phyloP scores from a whole-genome alignment of 192 early-diverging fungal genomes.

The Geosiphon pyriformis region DNA sequence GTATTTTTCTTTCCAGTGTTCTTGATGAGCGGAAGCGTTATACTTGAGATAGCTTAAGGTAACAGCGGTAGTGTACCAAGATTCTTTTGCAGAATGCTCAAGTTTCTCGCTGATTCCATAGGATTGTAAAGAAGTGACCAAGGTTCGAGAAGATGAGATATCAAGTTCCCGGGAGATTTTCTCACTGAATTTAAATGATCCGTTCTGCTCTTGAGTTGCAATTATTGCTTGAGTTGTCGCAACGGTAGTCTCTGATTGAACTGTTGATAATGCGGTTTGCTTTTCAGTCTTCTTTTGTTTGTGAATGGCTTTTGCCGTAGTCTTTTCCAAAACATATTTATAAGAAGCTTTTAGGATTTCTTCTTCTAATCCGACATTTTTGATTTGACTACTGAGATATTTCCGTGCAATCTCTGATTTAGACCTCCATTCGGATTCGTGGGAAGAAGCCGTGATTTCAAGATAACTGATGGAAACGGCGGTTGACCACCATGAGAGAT shows the following conservation, averaged over 20 bases:
- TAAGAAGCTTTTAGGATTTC: background rate
- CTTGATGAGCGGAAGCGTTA: background rate
- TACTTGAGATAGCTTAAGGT: background rate
- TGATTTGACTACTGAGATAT: constrained; percentile 7
- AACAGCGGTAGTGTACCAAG: background rate
- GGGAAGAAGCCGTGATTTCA: background rate
- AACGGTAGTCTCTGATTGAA: background rate
- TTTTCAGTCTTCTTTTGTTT: background rate
- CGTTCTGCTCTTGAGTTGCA: background rate
- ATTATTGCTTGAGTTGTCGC: background rate
- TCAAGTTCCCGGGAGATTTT: background rate
- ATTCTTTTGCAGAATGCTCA: background rate
- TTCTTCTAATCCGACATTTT: constrained; percentile 3
- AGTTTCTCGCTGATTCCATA: background rate
- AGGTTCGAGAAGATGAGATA: background rate
- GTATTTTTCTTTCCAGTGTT: constrained; percentile 16
- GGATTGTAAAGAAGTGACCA: background rate
- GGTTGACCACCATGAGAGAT: background rate
- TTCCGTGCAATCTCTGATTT: background rate
- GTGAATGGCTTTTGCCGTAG: background rate
- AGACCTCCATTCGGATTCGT: background rate
- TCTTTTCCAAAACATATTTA: constrained; percentile 2
- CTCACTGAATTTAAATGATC: background rate
- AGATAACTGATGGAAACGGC: constrained; percentile 1
- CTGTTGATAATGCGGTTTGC: background rate